Conservation (phyloP, 176 grass and related monocot species). For the Oryza meyeriana region DNA sequence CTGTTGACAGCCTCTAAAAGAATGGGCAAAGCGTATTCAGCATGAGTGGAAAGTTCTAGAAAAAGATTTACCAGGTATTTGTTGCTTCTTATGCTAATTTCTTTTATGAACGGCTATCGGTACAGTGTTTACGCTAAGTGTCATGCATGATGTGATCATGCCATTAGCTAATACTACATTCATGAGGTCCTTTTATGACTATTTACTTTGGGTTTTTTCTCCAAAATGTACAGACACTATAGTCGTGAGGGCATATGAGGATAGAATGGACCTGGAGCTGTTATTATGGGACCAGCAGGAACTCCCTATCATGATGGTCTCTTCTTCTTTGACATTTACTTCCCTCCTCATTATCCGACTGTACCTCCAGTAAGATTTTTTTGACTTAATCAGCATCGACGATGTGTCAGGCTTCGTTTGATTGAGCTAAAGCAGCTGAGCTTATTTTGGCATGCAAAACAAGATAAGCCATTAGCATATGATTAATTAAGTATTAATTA, state of each 20-base stretch:
- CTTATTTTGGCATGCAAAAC: too few species aligned
- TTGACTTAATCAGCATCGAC: not conserved
- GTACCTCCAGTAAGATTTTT: conserved; percentile 65
- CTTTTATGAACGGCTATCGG: not conserved
- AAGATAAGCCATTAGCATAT: too few species aligned
- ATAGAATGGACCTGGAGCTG: conserved; percentile 89
- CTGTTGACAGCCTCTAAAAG: conserved; percentile 64
- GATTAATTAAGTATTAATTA: too few species aligned
- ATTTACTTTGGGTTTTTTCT: conserved; percentile 26
- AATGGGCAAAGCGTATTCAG: conserved; percentile 72
- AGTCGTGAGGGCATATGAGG: conserved; percentile 80
- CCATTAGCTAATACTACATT: not conserved
- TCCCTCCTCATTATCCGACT: conserved; percentile 76
- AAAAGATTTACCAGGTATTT: conserved; percentile 78
- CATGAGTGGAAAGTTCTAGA: conserved; percentile 83
- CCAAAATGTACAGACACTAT: conserved; percentile 61
- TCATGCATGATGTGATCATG: not conserved
- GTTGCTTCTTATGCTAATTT: not conserved
- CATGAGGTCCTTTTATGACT: conserved; percentile 16
- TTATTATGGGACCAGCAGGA: conserved; percentile 80
- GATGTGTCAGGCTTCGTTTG: too few species aligned
- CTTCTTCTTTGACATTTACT: conserved; percentile 93
- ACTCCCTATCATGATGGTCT: conserved; percentile 91
- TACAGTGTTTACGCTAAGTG: not conserved
- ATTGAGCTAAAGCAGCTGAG: too few species aligned